Evolutionary conservation across 2,329 filamentous ascomycete species (phyloP), one percentile per base, ranked within the genome.

Genomic region (Apiospora pterosperma): DNA sequence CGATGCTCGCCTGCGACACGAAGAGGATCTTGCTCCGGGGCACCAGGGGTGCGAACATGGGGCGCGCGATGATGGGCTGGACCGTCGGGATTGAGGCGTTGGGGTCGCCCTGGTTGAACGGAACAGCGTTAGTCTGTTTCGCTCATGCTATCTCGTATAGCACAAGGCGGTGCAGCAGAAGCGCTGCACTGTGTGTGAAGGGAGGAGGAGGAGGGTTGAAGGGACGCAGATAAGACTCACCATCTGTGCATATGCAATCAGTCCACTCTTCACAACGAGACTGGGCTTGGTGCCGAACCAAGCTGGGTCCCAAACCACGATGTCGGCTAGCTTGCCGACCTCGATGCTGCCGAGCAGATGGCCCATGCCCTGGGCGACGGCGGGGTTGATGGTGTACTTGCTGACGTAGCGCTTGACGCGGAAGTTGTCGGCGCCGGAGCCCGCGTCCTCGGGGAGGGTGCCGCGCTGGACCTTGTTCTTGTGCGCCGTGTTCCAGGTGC

Each of bases 321-420:
- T 76, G 76, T 98, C 95, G 0, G 95, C 95, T 59, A 97, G 78
- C 80, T 97, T 97, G 61, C 93, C 94, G 0, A 93, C 87, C 80
- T 97, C 93, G 63, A 97, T 79, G 70, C 91, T 95, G 8, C 95
- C 95, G 67, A 98, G 87, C 2, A 97, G 73, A 75, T 97, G 95
- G 0, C 84, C 80, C 89, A 98, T 96, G 2, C 95, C 95, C 77
- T 98, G 95, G 0, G 94, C 89, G 67, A 97, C 84, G 12, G 95
- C 93, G 1, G 95, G 93, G 78, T 98, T 98, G 79, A 98, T 89
- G 25, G 95, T 98, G 77, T 97, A 97, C 81, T 98, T 98, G 80
- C 90, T 93, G 58, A 98, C 84, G 76, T 98, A 98, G 31, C 95
- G 81, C 82, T 96, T 97, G 7, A 97, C 95, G 44, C 95, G 84